Evolutionary conservation across 192 early-diverging fungal genomes (phyloP), one percentile per base, ranked within the genome.

Genomic region (Umbelopsis sp.): DNA sequence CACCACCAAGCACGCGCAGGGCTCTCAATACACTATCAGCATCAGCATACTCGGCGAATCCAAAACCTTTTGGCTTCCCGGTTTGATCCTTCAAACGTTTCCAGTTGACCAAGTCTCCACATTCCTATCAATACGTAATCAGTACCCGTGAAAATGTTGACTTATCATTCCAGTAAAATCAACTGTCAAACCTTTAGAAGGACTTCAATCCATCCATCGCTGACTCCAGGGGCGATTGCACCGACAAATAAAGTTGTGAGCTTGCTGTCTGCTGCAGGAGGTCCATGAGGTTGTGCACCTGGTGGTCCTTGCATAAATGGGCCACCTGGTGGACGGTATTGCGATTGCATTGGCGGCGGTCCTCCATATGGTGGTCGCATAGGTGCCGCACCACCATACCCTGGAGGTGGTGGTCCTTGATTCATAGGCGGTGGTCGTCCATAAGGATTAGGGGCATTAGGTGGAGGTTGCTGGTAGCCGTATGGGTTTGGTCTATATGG

Each of bases 1-100:
- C 89, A 36, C 88, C 91, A 31, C 87, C 86, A 52, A 93, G 44
- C 1, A 93, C 81, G 41, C 89, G 81, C 38, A 93, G 74, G 1
- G 91, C 90, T 24, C 89, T 77, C 25, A 91, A 65, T 5, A 91
- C 79, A 54, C 85, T 83, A 38, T 91, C 88, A 11, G 88, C 78
- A 59, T 91, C 76, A 5, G 81, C 85, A 76, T 90, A 95, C 49
- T 89, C 86, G 49, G 88, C 89, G 75, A 95, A 93, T 6, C 91
- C 92, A 80, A 91, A 93, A 0, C 81, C 85, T 56, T 90, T 92
- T 2, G 86, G 88, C 22, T 85, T 86, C 11, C 91, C 90, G 10
- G 79, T 45, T 32, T 77, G 74, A 69, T 93, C 91, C 66, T 79
- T 84, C 17, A 91, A 82, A 29, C 92, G 85, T 70, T 90, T 91